phyloP scores from a whole-genome alignment of 768 basidiomycete genomes.

The Termitomyces heimii region DNA sequence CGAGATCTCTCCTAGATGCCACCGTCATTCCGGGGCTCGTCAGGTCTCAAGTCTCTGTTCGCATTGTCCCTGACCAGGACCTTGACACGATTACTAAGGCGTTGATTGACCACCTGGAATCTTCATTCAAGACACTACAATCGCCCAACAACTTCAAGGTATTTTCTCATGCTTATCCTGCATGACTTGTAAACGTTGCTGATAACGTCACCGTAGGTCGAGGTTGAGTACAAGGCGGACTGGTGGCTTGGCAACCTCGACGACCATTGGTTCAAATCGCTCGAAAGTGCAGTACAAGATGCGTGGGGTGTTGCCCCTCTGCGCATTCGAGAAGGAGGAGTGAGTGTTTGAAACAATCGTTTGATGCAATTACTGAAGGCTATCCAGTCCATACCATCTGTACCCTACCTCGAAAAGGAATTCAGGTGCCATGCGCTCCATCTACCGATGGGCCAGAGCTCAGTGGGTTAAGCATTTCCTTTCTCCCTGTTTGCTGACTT shows the following conservation, averaged over 20 bases:
- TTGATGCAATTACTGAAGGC: neutral
- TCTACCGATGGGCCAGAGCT: conserved; percentile 90
- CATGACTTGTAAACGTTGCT: neutral
- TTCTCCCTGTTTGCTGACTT: neutral
- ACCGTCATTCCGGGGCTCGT: conserved; percentile 88
- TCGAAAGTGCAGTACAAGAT: conserved; percentile 76
- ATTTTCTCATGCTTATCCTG: neutral
- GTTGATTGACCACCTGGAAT: conserved; percentile 52
- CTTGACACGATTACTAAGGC: conserved; percentile 60
- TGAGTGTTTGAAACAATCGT: conserved; percentile 29
- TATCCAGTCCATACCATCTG: conserved; percentile 81
- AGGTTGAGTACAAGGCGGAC: conserved; percentile 77
- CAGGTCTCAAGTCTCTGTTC: conserved; percentile 80
- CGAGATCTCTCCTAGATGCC: conserved; percentile 40
- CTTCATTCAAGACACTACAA: conserved; percentile 49
- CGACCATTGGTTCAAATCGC: conserved; percentile 78
- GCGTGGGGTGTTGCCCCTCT: conserved; percentile 88
- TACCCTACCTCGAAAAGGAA: conserved; percentile 90
- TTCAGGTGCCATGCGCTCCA: conserved; percentile 89
- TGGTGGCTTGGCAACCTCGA: conserved; percentile 96
- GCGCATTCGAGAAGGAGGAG: conserved; percentile 90
- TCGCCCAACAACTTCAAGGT: conserved; percentile 77
- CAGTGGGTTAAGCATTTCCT: conserved; percentile 40
- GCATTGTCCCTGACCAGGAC: conserved; percentile 93
- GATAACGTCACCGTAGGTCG: conserved; percentile 41